A percentile compares a stretch with the other conserved stretches of the same genome.
phyloP scores from a whole-genome alignment of 208 protist species.

The Balamuthia mandrillaris region DNA sequence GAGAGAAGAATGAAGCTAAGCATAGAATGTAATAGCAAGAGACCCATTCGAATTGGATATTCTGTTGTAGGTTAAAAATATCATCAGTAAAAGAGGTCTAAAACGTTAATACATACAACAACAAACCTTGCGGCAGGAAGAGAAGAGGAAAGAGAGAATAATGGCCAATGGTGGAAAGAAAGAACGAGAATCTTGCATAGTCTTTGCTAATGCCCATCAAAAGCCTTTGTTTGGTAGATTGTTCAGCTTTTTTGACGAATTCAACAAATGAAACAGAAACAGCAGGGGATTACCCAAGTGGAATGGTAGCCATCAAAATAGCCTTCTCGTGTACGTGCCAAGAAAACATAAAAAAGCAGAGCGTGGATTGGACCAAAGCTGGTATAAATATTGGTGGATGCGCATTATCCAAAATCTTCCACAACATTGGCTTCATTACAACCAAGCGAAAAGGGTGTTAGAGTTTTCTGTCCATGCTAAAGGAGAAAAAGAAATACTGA shows the following conservation, averaged over 20 bases:
- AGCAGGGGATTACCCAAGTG: constrained; percentile 45
- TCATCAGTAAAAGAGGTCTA: too few species aligned
- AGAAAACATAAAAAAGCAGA: constrained; percentile 75
- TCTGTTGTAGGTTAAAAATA: too few species aligned
- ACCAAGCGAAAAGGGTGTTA: constrained; percentile 10
- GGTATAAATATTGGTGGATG: constrained; percentile 23
- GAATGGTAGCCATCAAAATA: constrained; percentile 67
- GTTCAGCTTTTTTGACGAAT: too few species aligned
- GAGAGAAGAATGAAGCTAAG: too few species aligned
- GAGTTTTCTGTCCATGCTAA: background rate
- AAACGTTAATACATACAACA: too few species aligned
- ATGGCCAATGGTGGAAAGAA: constrained; percentile 56
- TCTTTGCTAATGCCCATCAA: background rate
- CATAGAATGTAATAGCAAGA: too few species aligned
- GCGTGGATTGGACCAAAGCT: constrained; percentile 30
- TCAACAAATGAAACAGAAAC: background rate
- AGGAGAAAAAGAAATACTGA: background rate
- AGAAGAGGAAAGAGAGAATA: constrained; percentile 71
- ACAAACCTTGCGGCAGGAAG: background rate
- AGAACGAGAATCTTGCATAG: constrained; percentile 42
- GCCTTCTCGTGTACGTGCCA: constrained; percentile 85
- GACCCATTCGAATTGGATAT: too few species aligned
- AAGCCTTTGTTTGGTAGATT: background rate
- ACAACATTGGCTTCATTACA: background rate
- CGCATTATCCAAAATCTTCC: background rate